A percentile compares a stretch with the other conserved stretches of the same genome.
Conservation (phyloP, 352 stramenopile genomes). For the Phytophthora quininea region DNA sequence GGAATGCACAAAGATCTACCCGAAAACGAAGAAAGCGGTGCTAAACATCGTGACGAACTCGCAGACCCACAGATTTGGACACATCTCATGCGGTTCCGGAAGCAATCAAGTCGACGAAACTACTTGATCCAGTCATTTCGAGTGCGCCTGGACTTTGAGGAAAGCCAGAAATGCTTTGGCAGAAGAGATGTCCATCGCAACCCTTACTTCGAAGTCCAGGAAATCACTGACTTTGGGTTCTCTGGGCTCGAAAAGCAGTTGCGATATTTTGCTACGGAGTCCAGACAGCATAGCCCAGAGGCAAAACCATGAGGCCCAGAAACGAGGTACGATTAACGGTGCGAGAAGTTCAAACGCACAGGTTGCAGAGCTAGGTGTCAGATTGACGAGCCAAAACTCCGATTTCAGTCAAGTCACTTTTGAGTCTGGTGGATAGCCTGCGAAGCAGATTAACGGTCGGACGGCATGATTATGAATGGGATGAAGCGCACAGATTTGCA, state of each 20-base stretch:
- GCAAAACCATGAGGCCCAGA: neutral
- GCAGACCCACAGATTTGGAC: constrained; percentile 62
- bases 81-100: constrained; percentile 61
- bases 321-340: no score
- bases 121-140: constrained; percentile 53
- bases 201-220: constrained; percentile 42
- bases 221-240: constrained; percentile 27
- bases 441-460: no score
- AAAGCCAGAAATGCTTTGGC: constrained; percentile 58
- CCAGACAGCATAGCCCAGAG: constrained; percentile 4
- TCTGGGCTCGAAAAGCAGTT: constrained; percentile 32
- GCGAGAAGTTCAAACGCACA: no score
- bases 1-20: constrained; percentile 8
- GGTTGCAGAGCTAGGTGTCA: no score
- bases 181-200: constrained; percentile 33
- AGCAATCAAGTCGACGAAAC: constrained; percentile 25
- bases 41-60: constrained; percentile 2
- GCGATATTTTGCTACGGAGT: constrained; percentile 31
- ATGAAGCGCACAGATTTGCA: no score
- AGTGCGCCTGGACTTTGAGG: constrained; percentile 30
- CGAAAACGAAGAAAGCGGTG: constrained; percentile 4
- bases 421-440: no score
- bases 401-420: no score
- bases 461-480: no score
- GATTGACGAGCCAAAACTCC: no score